Conservation (phyloP, 2,329 filamentous ascomycete species). For the Verticillium dahliae region DNA sequence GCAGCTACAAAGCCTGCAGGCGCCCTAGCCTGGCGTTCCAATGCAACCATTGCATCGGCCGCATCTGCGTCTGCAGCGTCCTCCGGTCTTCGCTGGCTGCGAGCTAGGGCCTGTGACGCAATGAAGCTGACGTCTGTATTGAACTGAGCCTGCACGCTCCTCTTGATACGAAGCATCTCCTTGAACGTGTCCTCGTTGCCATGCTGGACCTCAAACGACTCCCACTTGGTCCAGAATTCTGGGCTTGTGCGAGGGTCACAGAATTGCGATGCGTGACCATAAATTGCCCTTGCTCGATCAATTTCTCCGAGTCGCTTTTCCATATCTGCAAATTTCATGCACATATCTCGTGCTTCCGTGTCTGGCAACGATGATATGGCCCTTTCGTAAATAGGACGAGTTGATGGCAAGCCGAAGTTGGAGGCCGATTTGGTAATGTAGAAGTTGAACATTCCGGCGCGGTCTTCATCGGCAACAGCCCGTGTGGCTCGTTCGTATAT, state of each 20-base stretch:
- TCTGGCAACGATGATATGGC: conserved; percentile 93
- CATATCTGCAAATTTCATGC: conserved; percentile 97
- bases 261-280: conserved; percentile 94
- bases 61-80: conserved; percentile 36
- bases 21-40: conserved; percentile 83
- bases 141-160: conserved; percentile 95
- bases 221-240: conserved; percentile 94
- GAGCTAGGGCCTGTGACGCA: conserved; percentile 85
- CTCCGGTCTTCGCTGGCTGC: conserved; percentile 58
- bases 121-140: conserved; percentile 99
- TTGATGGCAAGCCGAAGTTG: conserved; percentile 94
- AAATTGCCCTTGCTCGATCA: conserved; percentile 90
- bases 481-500: conserved; percentile 97
- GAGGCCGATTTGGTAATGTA: conserved; percentile 98
- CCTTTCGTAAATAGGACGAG: conserved; percentile 90
- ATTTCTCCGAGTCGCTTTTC: conserved; percentile 87
- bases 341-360: conserved; percentile 92
- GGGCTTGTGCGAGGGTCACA: conserved; percentile 89
- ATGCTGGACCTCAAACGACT: conserved; percentile 93
- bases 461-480: conserved; percentile 89
- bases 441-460: conserved; percentile 97
- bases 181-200: conserved; percentile 99
- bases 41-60: conserved; percentile 78
- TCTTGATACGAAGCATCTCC: conserved; percentile 96
- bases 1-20: conserved; percentile 89